Percentiles rank a stretch among this genome's conserved stretches.
Evolutionary conservation across 106 monocot genomes (phyloP).

Genomic region (Dioscorea dumetorum): DNA sequence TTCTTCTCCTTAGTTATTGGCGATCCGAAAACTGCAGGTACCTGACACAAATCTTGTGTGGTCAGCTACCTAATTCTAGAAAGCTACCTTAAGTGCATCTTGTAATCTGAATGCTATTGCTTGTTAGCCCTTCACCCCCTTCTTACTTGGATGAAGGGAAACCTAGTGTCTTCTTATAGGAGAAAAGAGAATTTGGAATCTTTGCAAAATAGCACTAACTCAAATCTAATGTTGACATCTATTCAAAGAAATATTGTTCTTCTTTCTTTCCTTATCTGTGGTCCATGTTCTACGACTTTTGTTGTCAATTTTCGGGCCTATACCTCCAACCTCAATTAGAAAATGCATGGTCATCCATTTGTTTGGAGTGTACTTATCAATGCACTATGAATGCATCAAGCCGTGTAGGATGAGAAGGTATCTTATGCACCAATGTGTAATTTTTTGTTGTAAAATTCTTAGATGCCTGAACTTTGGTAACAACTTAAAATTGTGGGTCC

Average conservation of each 20-base stretch:
- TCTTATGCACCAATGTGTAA: background rate
- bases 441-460: background rate
- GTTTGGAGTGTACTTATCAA: too few relatives aligned
- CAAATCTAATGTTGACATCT: conserved; percentile 13
- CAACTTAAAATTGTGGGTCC: background rate
- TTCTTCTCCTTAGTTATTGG: too few relatives aligned
- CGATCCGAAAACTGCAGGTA: too few relatives aligned
- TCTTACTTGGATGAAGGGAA: background rate
- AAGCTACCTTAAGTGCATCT: too few relatives aligned
- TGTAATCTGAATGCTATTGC: too few relatives aligned
- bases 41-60: too few relatives aligned
- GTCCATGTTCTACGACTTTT: conserved; percentile 27
- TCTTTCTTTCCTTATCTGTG: conserved; percentile 17
- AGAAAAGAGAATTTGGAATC: conserved; percentile 24
- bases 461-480: background rate
- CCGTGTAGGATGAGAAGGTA: background rate
- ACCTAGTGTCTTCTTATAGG: conserved; percentile 16
- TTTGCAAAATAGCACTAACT: conserved; percentile 1
- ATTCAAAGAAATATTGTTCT: conserved; percentile 29
- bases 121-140: background rate
- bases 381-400: too few relatives aligned
- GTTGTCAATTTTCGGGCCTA: too few relatives aligned
- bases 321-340: too few relatives aligned
- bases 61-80: too few relatives aligned
- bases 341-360: too few relatives aligned